These are phyloP conservation scores for Tuber umbilicatum DNA, from an alignment of 495 filamentous ascomycete genomes.

Conservation along the genomic window DNA sequence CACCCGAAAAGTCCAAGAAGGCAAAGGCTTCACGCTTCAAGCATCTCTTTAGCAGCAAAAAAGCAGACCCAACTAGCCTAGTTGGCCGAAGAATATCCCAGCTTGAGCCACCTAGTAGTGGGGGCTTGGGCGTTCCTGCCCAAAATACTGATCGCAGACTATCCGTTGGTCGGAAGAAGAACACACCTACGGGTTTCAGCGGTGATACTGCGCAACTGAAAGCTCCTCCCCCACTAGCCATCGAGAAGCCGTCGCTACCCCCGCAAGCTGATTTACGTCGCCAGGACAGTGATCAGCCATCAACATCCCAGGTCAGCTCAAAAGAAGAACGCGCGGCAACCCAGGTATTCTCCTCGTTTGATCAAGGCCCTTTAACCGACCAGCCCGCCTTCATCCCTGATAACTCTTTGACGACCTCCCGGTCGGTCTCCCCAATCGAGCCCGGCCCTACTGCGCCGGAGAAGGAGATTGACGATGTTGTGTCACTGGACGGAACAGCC, in stretches of 20 bases:
- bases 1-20: conserved; percentile 28
- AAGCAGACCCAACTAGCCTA: conserved; percentile 16
- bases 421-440: conserved; percentile 18
- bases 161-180: conserved; percentile 32
- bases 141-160: conserved; percentile 20
- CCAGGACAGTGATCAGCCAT: not conserved
- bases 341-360: conserved; percentile 72
- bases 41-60: conserved; percentile 31
- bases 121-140: conserved; percentile 20
- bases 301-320: conserved; percentile 43
- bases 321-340: conserved; percentile 60
- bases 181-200: conserved; percentile 23
- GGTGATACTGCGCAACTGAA: conserved; percentile 14
- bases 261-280: not conserved
- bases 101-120: conserved; percentile 30
- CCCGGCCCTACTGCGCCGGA: conserved; percentile 19
- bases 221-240: not conserved
- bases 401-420: conserved; percentile 49
- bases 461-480: conserved; percentile 19
- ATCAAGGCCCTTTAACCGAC: conserved; percentile 82
- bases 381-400: conserved; percentile 77
- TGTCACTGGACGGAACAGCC: conserved; percentile 19
- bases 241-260: not conserved
- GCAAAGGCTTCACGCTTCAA: conserved; percentile 31
- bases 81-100: conserved; percentile 17